A percentile compares a stretch with the other conserved stretches of the same genome.
phyloP scores from a whole-genome alignment of 768 basidiomycete species.

The Mycena maculata region DNA sequence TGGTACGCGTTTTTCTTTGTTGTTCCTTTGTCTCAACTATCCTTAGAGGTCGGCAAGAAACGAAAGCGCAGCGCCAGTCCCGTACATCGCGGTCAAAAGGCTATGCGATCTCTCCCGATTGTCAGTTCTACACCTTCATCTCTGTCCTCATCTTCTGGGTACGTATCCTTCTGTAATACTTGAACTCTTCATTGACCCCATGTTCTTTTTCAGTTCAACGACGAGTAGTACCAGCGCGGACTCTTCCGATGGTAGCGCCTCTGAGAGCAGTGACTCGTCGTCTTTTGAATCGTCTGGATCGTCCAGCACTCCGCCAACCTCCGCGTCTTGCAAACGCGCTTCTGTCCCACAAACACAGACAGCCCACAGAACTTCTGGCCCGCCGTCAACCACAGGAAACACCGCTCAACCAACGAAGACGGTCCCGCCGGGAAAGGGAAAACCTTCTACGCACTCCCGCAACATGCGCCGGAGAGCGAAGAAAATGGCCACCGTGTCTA shows the following conservation, averaged over 20 bases:
- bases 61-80: constrained; percentile 29
- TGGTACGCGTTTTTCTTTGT: constrained; percentile 19
- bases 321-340: background rate
- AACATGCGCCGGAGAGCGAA: constrained; percentile 29
- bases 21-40: constrained; percentile 15
- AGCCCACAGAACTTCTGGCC: background rate
- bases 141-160: constrained; percentile 27
- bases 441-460: constrained; percentile 26
- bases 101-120: constrained; percentile 7
- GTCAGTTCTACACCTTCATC: constrained; percentile 31
- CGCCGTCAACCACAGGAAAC: background rate
- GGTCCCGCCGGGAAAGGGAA: constrained; percentile 33
- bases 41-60: constrained; percentile 18
- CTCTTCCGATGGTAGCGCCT: too few species aligned
- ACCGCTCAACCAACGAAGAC: background rate
- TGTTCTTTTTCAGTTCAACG: constrained; percentile 31
- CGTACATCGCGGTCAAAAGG: background rate
- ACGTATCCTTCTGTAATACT: constrained; percentile 37
- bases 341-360: constrained; percentile 14
- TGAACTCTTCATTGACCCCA: constrained; percentile 33
- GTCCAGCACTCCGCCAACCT: constrained; percentile 11
- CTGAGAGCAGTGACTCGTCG: constrained; percentile 43
- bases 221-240: too few species aligned
- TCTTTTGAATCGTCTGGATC: constrained; percentile 28
- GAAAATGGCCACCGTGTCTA: background rate